A percentile compares a stretch with the other conserved stretches of the same genome.
phyloP scores from a whole-genome alignment of 2,329 filamentous ascomycete genomes.

The Thermochaetoides dissita region DNA sequence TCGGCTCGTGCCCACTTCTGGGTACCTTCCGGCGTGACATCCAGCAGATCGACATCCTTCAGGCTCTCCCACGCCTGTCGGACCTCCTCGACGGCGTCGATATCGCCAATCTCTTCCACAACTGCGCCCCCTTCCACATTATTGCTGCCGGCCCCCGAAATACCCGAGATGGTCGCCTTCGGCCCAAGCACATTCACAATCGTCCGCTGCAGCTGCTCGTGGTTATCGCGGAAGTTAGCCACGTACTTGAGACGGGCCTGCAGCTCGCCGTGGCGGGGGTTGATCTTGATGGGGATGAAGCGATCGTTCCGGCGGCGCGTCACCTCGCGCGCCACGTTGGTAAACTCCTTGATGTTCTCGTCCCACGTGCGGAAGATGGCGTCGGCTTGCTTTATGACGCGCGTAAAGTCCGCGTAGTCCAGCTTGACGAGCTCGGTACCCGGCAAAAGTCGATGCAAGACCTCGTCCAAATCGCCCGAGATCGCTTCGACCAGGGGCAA shows the following conservation, averaged over 20 bases:
- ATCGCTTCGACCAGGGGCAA: constrained; percentile 94
- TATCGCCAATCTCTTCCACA: constrained; percentile 89
- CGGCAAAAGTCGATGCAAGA: constrained; percentile 72
- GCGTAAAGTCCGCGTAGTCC: constrained; percentile 79
- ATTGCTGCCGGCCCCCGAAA: constrained; percentile 28
- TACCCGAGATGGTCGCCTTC: constrained; percentile 35
- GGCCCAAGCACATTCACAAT: constrained; percentile 94
- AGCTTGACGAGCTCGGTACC: constrained; percentile 83
- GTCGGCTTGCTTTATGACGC: constrained; percentile 69
- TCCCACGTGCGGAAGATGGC: constrained; percentile 89
- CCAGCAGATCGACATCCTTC: constrained; percentile 87
- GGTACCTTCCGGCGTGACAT: constrained; percentile 81
- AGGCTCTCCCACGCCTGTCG: constrained; percentile 85
- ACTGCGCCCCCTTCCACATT: constrained; percentile 37
- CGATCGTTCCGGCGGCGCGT: constrained; percentile 89
- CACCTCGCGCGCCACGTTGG: constrained; percentile 89
- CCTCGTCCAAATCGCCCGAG: constrained; percentile 77
- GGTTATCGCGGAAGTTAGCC: constrained; percentile 85
- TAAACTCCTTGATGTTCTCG: constrained; percentile 92
- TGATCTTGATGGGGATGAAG: constrained; percentile 97
- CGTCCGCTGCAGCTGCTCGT: constrained; percentile 91
- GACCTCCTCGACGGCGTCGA: constrained; percentile 94
- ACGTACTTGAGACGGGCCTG: constrained; percentile 90
- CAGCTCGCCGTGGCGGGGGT: constrained; percentile 71
- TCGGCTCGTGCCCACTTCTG: constrained; percentile 87